These are phyloP conservation scores for Acanthamoeba healyi DNA, from an alignment of 208 protist genomes.

Conservation along the genomic window DNA sequence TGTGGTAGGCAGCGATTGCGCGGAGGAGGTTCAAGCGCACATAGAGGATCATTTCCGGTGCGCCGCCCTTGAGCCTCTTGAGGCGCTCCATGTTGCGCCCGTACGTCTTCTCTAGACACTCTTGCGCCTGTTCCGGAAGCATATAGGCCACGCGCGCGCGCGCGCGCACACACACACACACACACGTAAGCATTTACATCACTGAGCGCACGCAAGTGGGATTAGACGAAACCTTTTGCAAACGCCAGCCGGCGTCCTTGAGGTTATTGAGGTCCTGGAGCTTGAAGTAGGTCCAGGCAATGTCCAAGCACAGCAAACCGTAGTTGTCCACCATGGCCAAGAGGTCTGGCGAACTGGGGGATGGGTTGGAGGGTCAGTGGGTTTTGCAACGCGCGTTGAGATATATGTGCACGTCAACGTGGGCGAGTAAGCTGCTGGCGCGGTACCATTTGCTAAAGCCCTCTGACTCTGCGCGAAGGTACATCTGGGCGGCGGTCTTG, in stretches of 20 bases:
- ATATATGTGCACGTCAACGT: neutral
- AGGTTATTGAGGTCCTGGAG: slow-evolving; percentile 33
- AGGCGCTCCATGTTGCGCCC: slow-evolving; percentile 61
- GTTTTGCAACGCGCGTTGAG: neutral
- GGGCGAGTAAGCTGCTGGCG: neutral
- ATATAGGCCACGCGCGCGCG: too few species aligned
- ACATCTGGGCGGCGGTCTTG: slow-evolving; percentile 40
- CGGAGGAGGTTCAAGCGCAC: slow-evolving; percentile 54
- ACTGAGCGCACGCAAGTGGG: neutral
- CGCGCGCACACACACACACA: too few species aligned
- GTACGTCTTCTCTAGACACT: slow-evolving; percentile 46
- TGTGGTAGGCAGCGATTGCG: slow-evolving; percentile 20
- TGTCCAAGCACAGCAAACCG: slow-evolving; percentile 63
- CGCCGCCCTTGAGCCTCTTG: slow-evolving; percentile 39
- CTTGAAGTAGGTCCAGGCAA: slow-evolving; percentile 57
- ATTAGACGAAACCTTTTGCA: slow-evolving; percentile 38
- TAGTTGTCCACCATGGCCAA: slow-evolving; percentile 60
- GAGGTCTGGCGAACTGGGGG: neutral
- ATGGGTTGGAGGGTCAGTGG: neutral
- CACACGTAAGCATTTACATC: neutral
- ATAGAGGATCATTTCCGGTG: slow-evolving; percentile 60
- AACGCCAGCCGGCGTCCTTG: slow-evolving; percentile 41
- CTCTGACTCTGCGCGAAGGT: slow-evolving; percentile 6
- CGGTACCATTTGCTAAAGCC: slow-evolving; percentile 37
- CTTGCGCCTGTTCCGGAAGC: neutral